A percentile compares a stretch with the other conserved stretches of the same genome.
phyloP scores from a whole-genome alignment of 768 basidiomycete genomes.

The Pleurotus citrinopileatus region DNA sequence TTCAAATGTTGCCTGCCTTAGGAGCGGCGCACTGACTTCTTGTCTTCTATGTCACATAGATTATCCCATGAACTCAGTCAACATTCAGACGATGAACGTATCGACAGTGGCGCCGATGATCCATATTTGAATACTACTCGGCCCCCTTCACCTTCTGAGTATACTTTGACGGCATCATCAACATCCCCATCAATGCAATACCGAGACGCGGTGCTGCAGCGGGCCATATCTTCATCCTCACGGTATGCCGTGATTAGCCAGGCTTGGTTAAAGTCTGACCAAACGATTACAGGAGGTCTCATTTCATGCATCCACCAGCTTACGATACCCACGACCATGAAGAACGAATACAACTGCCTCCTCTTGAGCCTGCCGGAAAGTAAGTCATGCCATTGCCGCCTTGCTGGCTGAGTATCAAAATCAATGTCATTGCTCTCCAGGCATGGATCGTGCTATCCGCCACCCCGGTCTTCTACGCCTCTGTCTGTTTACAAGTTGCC shows the following conservation, averaged over 20 bases:
- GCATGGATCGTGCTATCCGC: background rate
- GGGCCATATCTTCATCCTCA: constrained; percentile 6
- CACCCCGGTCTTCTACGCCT: constrained; percentile 16
- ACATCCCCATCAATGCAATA: background rate
- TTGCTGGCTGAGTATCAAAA: background rate
- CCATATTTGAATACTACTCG: background rate
- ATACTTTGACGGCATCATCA: background rate
- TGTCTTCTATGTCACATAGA: background rate
- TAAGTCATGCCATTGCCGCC: background rate
- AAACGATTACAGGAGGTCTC: background rate
- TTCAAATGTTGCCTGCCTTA: background rate
- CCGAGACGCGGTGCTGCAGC: constrained; percentile 8
- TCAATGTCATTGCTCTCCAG: no score
- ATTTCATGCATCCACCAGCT: constrained; percentile 2
- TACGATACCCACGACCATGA: constrained; percentile 7
- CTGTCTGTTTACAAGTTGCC: constrained; percentile 41
- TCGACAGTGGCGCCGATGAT: background rate
- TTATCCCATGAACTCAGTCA: background rate
- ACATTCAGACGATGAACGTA: background rate
- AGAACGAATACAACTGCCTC: constrained; percentile 3
- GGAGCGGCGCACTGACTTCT: background rate
- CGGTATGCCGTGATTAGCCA: background rate
- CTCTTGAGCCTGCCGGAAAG: background rate
- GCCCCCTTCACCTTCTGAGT: background rate
- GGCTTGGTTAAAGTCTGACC: background rate